A percentile compares a stretch with the other conserved stretches of the same genome.
Evolutionary conservation across 495 filamentous ascomycete genomes (phyloP).

Genomic region (Aspergillus baeticus): DNA sequence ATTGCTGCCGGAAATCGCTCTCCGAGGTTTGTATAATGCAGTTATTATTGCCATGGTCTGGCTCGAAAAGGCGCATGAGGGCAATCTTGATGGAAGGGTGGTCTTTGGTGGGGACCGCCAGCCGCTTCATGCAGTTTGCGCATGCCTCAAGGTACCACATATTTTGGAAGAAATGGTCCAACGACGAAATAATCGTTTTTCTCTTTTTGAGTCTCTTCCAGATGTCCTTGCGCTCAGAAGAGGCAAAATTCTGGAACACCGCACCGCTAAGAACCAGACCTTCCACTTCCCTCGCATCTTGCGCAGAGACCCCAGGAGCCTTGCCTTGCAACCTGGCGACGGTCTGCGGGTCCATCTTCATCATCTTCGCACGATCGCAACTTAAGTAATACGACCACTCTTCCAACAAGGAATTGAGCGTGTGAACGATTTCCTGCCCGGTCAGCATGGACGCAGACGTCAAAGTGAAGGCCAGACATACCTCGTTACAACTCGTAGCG

Average conservation of each 20-base stretch:
- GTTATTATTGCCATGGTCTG: not conserved
- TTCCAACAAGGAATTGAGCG: not conserved
- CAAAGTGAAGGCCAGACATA: too few species aligned
- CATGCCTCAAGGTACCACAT: slow-evolving; percentile 29
- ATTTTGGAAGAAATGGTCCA: slow-evolving; percentile 34
- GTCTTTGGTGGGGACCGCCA: slow-evolving; percentile 16
- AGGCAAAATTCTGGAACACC: slow-evolving; percentile 20
- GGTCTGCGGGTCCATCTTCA: slow-evolving; percentile 9
- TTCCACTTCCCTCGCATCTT: slow-evolving; percentile 8
- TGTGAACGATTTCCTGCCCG: too few species aligned
- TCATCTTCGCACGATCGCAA: slow-evolving; percentile 9
- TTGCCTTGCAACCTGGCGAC: slow-evolving; percentile 11
- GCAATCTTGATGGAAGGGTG: slow-evolving; percentile 19
- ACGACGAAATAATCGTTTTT: slow-evolving; percentile 12
- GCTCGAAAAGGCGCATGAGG: slow-evolving; percentile 1
- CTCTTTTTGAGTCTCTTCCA: slow-evolving; percentile 12
- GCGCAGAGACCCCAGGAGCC: slow-evolving; percentile 8
- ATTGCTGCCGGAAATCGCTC: slow-evolving; percentile 13
- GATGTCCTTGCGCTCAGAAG: slow-evolving; percentile 18
- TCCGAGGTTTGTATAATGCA: slow-evolving; percentile 26
- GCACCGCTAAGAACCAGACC: slow-evolving; percentile 16
- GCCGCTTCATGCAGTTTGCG: slow-evolving; percentile 26
- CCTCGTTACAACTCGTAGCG: too few species aligned
- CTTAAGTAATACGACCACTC: not conserved
- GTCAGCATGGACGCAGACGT: too few species aligned